Base-by-base conservation (phyloP, 805 yeast species). In the Ogataea chonburiensis region DNA sequence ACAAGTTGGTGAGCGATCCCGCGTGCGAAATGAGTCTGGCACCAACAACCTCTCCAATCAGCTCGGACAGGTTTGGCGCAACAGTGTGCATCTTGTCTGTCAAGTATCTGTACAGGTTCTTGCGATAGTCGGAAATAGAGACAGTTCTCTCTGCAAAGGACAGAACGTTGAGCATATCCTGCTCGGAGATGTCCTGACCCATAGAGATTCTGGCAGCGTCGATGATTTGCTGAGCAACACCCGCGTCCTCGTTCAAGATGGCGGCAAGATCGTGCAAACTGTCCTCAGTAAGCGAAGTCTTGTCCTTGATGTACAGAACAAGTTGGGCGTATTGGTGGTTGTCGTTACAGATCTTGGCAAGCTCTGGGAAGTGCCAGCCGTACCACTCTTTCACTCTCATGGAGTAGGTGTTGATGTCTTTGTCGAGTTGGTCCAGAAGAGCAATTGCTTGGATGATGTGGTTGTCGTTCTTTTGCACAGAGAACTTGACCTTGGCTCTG, bases 391-490 rank as follows among this genome's bases (percentile, higher is more conserved):
- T 86, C 50, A 85, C 93, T 68, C 97, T 81, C 97, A 88, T 88
- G 42, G 96, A 82, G 64, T 86, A 93, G 43, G 96, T 89, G 74
- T 93, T 93, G 67, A 93, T 84, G 64, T 93, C 98, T 71, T 94
- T 94, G 70, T 93, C 98, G 58, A 93, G 80, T 70, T 93, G 96
- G 63, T 94, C 98, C 58, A 93, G 77, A 53, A 91, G 74, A 33
- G 98, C 97, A 71, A 93, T 93, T 35, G 98, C 96, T 74, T 93
- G 98, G 63, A 93, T 93, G 62, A 93, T 93, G 68, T 93, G 98
- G 76, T 93, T 93, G 68, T 93, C 98, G 66, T 93, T 93, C 77
- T 93, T 93, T 70, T 89, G 96, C 40, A 94, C 98, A 34, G 94
- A 84, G 65, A 93, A 93, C 91, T 93, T 93, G 63, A 93, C 98